phyloP scores from a whole-genome alignment of 495 filamentous ascomycete genomes.

The Penicillium salamii region DNA sequence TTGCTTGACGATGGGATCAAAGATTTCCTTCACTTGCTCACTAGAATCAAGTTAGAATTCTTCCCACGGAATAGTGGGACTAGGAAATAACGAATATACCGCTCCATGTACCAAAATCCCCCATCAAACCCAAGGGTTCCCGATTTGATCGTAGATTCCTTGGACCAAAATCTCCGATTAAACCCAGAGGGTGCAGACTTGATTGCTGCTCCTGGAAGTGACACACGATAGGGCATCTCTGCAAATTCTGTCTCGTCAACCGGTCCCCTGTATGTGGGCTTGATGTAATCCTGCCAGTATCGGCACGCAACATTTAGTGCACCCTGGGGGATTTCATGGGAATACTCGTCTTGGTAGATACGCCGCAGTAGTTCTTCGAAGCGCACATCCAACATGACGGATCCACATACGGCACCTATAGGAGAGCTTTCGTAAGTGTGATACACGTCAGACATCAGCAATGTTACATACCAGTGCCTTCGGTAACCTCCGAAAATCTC shows the following conservation, averaged over 20 bases:
- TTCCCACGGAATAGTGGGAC: no score
- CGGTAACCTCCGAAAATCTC: constrained; percentile 13
- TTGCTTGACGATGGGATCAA: constrained; percentile 55
- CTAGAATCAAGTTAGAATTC: no score
- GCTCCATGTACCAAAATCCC: no score
- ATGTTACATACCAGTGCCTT: constrained; percentile 22
- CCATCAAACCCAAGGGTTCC: no score
- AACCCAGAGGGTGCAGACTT: no score
- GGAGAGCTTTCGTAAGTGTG: no score
- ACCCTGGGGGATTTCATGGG: constrained; percentile 2
- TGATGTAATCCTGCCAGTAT: constrained; percentile 28
- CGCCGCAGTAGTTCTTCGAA: constrained; percentile 45
- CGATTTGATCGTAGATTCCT: no score
- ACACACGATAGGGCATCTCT: no score
- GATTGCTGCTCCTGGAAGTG: no score
- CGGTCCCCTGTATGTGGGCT: constrained; percentile 13
- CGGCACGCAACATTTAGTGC: not conserved
- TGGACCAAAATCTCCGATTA: no score
- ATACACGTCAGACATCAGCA: no score
- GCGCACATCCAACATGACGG: constrained; percentile 49
- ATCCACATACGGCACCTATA: constrained; percentile 54
- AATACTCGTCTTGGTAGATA: constrained; percentile 17
- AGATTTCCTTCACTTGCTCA: constrained; percentile 47
- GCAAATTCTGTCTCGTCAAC: not conserved
- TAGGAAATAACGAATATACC: no score